Conservation (phyloP, 2,329 filamentous ascomycete genomes). For the Colletotrichum sp. region DNA sequence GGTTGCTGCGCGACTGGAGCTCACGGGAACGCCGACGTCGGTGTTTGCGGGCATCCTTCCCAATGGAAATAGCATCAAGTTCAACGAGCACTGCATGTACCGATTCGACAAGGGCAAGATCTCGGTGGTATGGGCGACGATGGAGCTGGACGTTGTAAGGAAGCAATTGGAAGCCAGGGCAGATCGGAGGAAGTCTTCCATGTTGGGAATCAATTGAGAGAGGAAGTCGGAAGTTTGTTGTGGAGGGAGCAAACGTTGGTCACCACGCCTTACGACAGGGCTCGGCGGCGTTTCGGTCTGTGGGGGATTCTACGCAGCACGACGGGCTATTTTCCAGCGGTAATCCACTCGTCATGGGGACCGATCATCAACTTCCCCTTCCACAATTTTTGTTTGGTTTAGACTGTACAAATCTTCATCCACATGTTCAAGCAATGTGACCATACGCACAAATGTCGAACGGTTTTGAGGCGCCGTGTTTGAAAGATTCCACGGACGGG, state of each 20-base stretch:
- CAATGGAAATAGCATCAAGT: conserved; percentile 30
- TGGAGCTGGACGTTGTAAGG: conserved; percentile 32
- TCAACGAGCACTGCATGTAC: conserved; percentile 39
- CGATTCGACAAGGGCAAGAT: conserved; percentile 36
- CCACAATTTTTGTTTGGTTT: background rate
- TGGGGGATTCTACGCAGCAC: background rate
- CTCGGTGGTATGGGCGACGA: conserved; percentile 34
- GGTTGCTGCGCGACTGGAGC: conserved; percentile 33
- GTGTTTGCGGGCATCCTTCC: conserved; percentile 30
- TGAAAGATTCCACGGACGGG: background rate
- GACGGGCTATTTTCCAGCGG: background rate
- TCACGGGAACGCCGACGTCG: conserved; percentile 32
- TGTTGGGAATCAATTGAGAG: conserved; percentile 10
- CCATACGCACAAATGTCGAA: background rate
- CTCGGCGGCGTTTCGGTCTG: background rate
- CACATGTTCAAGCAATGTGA: rapidly evolving
- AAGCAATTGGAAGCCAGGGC: conserved; percentile 8
- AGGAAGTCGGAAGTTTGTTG: background rate
- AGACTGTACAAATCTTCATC: background rate
- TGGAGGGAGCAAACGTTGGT: background rate
- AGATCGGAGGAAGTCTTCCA: conserved; percentile 4
- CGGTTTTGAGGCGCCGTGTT: rapidly evolving
- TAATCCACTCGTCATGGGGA: background rate
- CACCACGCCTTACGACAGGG: too few relatives aligned
- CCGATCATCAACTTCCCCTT: background rate